These are phyloP conservation scores for Elsinoe ampelina DNA, from an alignment of 2,329 filamentous ascomycete species.

Conservation along the genomic window DNA sequence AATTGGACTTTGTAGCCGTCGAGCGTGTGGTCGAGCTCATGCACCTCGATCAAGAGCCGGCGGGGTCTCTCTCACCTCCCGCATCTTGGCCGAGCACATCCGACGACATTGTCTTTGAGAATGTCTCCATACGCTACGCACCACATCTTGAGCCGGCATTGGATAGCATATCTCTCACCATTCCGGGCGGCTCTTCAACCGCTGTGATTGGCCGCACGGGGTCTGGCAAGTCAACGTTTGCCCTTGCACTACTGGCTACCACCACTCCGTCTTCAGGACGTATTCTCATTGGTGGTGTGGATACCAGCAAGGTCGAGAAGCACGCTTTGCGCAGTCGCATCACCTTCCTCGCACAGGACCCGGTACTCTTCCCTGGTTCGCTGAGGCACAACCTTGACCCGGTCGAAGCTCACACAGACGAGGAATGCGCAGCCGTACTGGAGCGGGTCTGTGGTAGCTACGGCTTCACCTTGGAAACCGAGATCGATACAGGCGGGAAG, in stretches of 20 bases:
- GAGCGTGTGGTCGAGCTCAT: constrained; percentile 78
- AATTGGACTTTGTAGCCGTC: constrained; percentile 87
- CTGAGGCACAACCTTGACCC: constrained; percentile 56
- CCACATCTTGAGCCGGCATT: constrained; percentile 67
- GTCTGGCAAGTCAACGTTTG: constrained; percentile 73
- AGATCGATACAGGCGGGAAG: constrained; percentile 51
- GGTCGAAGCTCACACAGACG: constrained; percentile 46
- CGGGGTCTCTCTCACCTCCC: constrained; percentile 58
- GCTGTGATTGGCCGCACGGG: constrained; percentile 74
- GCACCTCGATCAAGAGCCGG: constrained; percentile 64
- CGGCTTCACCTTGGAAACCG: constrained; percentile 47
- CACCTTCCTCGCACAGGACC: constrained; percentile 59
- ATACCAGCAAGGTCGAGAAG: constrained; percentile 50
- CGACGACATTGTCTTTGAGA: constrained; percentile 65
- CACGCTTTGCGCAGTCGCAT: constrained; percentile 52
- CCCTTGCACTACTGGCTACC: constrained; percentile 50
- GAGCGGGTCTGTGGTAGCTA: constrained; percentile 45
- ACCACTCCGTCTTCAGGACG: constrained; percentile 45
- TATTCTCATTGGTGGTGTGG: constrained; percentile 52
- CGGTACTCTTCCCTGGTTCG: constrained; percentile 54
- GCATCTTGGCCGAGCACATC: constrained; percentile 65
- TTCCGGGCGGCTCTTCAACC: constrained; percentile 68
- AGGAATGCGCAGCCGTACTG: constrained; percentile 45
- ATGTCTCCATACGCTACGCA: constrained; percentile 71
- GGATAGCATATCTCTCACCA: constrained; percentile 57